Evolutionary conservation across 2,329 filamentous ascomycete species (phyloP).

Genomic region (Xylariaceae sp.): DNA sequence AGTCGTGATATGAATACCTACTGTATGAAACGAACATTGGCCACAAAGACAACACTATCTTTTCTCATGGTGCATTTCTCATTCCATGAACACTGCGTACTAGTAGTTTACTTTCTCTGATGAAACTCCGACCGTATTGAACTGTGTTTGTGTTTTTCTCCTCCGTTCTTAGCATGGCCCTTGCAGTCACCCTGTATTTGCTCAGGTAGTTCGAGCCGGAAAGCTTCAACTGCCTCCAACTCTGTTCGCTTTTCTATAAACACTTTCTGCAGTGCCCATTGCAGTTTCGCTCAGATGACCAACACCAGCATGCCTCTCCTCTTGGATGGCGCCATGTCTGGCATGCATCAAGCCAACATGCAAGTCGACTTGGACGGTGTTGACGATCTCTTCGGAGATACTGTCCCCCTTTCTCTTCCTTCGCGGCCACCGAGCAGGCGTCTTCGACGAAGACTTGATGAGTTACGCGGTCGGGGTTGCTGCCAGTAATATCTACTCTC

Average conservation of each 20-base stretch:
- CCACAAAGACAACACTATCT: too few species aligned
- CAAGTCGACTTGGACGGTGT: conserved; percentile 64
- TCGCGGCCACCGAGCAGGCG: conserved; percentile 65
- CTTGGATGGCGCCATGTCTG: conserved; percentile 62
- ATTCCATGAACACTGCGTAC: too few species aligned
- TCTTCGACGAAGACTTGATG: conserved; percentile 75
- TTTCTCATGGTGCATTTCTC: too few species aligned
- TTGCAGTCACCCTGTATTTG: neutral
- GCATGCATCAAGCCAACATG: conserved; percentile 61
- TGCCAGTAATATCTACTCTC: conserved; percentile 70
- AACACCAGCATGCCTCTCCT: conserved; percentile 56
- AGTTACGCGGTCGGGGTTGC: conserved; percentile 76
- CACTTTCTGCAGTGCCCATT: neutral
- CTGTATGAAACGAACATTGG: too few species aligned
- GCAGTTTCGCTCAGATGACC: conserved; percentile 39
- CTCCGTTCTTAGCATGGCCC: too few species aligned
- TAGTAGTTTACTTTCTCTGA: too few species aligned
- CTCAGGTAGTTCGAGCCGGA: neutral
- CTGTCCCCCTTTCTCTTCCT: conserved; percentile 62
- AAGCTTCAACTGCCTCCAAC: neutral
- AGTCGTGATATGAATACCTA: too few species aligned
- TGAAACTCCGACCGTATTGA: too few species aligned
- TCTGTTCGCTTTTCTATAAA: neutral
- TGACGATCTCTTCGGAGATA: conserved; percentile 79
- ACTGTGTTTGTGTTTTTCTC: too few species aligned